Base-by-base conservation (phyloP, 768 basidiomycete species). In the Strobilomyces confusus region DNA sequence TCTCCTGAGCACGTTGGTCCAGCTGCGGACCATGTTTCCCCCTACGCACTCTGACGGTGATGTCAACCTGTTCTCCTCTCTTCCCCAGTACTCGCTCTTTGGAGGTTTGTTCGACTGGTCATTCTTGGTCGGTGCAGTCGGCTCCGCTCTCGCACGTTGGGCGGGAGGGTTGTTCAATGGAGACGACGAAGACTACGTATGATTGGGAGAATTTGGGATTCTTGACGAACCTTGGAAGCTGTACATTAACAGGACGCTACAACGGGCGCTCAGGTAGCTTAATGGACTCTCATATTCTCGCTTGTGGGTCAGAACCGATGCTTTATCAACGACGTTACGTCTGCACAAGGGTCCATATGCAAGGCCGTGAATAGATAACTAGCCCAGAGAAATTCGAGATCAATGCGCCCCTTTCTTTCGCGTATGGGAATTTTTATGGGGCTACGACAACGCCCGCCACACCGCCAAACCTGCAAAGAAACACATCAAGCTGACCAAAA, bases 11-110 rank as follows among this genome's bases (percentile, higher is more conserved):
- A 92, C 89, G 0, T 72, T 92, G 44, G 83, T 92, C 13, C 91
- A 93, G 66, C 76, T 93, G 43, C 85, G 90, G 37, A 83, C 84
- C 25, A 84, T 86, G 12, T 91, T 93, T 67, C 91, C 91, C 2
- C 80, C 83, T 1, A 67, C 77, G n/a, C 62, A 17, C 59, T 56
- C 63, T 34, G 55, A 55, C 1, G 50, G 54, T 17, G 59, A 61
- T 15, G 52, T 69, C 20, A 87, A 86, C 59, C 72, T 91, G 23
- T 89, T 92, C 63, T 70, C 81, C 15, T 86, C 84, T 4, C 79
- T 92, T 23, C 89, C 89, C 1, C 78, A 79, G 41, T 91, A 84
- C 57, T 80, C 86, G 57, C 75, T 87, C 15, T 90, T 91, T 58
- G 86, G 86, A 17, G 71, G 80, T 4, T 71, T 89, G 34, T 92